phyloP scores from a whole-genome alignment of 2,329 filamentous ascomycete genomes.

The Lachnellula arida region DNA sequence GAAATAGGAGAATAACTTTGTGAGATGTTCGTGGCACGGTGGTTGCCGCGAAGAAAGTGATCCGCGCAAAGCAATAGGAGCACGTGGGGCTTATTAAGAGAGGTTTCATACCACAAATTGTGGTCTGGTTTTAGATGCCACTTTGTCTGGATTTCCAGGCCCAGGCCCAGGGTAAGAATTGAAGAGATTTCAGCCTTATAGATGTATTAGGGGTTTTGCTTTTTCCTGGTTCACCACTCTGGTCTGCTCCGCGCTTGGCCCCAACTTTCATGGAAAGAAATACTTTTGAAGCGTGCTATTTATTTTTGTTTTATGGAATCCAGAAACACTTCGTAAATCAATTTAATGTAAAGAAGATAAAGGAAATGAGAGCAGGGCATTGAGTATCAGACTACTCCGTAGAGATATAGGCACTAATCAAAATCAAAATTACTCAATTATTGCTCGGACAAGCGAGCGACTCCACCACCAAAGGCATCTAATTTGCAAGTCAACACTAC shows the following conservation, averaged over 20 bases:
- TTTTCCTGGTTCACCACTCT: background rate
- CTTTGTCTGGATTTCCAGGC: background rate
- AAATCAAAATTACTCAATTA: background rate
- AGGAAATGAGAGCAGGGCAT: conserved; percentile 16
- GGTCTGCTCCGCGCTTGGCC: background rate
- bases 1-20: background rate
- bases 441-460: background rate
- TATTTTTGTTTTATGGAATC: background rate
- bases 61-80: background rate
- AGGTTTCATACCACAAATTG: background rate
- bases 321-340: background rate
- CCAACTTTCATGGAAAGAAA: background rate
- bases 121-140: background rate
- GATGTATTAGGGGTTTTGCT: background rate
- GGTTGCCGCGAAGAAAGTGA: background rate
- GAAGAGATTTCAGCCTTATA: background rate
- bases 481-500: background rate
- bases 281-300: background rate
- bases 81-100: background rate
- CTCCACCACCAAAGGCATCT: background rate
- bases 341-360: background rate
- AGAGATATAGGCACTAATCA: conserved; percentile 3
- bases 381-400: conserved; percentile 2
- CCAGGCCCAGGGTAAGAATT: background rate
- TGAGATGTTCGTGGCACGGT: background rate